Evolutionary conservation across 2,329 filamentous ascomycete genomes (phyloP).

Genomic region (Fusarium sp.): DNA sequence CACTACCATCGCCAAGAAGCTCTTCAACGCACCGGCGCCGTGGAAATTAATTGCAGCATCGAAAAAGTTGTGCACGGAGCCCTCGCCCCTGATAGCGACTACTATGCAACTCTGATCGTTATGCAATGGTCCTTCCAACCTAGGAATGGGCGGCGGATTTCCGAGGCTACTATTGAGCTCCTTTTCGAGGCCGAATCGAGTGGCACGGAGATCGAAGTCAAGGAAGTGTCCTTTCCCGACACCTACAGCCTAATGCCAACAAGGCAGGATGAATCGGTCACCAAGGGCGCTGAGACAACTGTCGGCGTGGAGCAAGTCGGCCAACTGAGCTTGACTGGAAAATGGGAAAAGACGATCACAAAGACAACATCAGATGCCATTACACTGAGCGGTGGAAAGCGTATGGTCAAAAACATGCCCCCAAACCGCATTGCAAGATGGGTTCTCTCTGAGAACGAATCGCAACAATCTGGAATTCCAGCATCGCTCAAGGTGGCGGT

Average conservation of each 20-base stretch:
- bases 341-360: not conserved
- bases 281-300: not conserved
- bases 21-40: not conserved
- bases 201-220: not conserved
- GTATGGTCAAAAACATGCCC: not conserved
- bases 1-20: not conserved
- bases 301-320: not conserved
- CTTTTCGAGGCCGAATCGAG: not conserved
- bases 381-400: not conserved
- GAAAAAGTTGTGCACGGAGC: not conserved
- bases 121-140: slow-evolving; percentile 2
- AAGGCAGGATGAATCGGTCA: not conserved
- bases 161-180: not conserved
- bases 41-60: not conserved
- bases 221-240: not conserved
- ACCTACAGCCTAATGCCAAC: not conserved
- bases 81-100: not conserved
- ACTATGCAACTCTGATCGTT: not conserved
- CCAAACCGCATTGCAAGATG: not conserved
- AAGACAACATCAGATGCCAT: not conserved
- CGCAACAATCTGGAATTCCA: not conserved
- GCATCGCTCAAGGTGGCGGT: not conserved
- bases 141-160: not conserved
- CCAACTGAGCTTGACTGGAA: not conserved
- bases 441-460: not conserved